Evolutionary conservation across 169 alveolate genomes (phyloP).

Genomic region (Cryptosporidium muris): DNA sequence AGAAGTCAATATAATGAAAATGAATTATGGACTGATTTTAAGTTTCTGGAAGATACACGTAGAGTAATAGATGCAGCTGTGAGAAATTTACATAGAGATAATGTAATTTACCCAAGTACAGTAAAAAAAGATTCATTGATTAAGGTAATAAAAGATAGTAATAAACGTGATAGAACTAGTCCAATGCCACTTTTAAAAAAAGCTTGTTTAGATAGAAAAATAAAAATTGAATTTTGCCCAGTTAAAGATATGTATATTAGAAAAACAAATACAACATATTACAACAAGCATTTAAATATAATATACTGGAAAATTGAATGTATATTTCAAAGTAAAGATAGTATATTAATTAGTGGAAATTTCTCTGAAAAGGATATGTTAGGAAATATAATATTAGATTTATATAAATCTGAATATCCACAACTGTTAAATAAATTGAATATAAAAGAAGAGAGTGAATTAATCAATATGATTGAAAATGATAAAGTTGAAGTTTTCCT

Average conservation of each 20-base stretch:
- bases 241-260: conserved; percentile 55
- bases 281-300: conserved; percentile 26
- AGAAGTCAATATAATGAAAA: conserved; percentile 18
- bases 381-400: too few relatives aligned
- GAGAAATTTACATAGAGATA: background rate
- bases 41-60: conserved; percentile 25
- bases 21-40: conserved; percentile 27
- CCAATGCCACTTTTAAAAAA: conserved; percentile 52
- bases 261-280: conserved; percentile 39
- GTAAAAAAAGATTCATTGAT: background rate
- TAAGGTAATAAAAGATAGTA: conserved; percentile 5
- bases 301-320: conserved; percentile 56
- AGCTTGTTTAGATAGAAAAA: conserved; percentile 42
- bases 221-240: conserved; percentile 51
- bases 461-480: too few relatives aligned
- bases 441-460: too few relatives aligned
- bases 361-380: too few relatives aligned
- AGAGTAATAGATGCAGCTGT: conserved; percentile 9
- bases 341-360: too few relatives aligned
- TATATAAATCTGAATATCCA: too few relatives aligned
- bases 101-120: background rate
- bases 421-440: too few relatives aligned
- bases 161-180: background rate
- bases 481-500: too few relatives aligned
- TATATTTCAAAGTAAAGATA: background rate